These are phyloP conservation scores for Gaultheria prostrata DNA, from an alignment of 148 eudicot genomes.

Conservation along the genomic window DNA sequence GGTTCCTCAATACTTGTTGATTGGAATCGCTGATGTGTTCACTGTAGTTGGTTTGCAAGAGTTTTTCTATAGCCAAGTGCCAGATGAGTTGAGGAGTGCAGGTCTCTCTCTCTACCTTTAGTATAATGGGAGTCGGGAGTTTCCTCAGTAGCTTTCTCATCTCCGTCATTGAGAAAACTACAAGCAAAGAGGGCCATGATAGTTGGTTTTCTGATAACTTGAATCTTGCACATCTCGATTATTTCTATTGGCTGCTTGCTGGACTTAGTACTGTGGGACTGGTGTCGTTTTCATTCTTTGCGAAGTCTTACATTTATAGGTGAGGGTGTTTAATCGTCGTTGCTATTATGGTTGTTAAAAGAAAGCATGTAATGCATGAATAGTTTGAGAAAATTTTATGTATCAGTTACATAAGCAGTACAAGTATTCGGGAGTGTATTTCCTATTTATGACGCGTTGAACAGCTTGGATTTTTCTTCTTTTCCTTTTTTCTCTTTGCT, in stretches of 20 bases:
- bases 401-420: background rate
- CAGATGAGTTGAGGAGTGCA: conserved; percentile 33
- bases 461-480: background rate
- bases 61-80: conserved; percentile 42
- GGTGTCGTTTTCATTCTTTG: conserved; percentile 16
- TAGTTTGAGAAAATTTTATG: background rate
- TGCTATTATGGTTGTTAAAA: background rate
- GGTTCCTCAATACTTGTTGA: conserved; percentile 34
- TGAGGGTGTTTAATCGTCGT: background rate
- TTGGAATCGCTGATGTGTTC: conserved; percentile 41
- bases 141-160: conserved; percentile 35
- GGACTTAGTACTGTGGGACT: conserved; percentile 22
- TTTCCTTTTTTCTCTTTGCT: background rate
- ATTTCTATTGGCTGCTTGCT: conserved; percentile 62
- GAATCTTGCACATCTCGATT: conserved; percentile 56
- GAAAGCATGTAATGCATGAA: background rate
- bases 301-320: conserved; percentile 29
- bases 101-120: conserved; percentile 36
- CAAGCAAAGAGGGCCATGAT: conserved; percentile 23
- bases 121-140: conserved; percentile 40
- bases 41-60: conserved; percentile 45
- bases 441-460: background rate
- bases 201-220: conserved; percentile 62
- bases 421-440: no score
- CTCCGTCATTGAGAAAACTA: conserved; percentile 25